Evolutionary conservation across 2,329 filamentous ascomycete genomes (phyloP).

Genomic region (Ophiostoma himal-ulmi): DNA sequence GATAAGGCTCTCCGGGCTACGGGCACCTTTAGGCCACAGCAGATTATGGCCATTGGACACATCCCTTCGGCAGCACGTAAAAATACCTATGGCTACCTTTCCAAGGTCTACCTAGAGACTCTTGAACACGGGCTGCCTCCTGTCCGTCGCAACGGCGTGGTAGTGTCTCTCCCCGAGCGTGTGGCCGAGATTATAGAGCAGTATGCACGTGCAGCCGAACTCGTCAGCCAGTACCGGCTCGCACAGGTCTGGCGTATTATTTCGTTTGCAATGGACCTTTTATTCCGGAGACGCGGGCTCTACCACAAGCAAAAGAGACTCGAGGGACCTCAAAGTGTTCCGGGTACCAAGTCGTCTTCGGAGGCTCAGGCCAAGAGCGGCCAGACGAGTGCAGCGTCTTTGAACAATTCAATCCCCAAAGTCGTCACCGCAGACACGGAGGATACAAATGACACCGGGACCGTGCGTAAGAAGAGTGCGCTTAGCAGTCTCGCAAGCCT

Average conservation of each 20-base stretch:
- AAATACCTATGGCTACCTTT: constrained; percentile 51
- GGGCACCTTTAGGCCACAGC: constrained; percentile 52
- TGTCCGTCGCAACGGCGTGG: constrained; percentile 29
- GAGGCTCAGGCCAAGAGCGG: neutral
- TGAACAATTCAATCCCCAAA: neutral
- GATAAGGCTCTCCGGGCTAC: constrained; percentile 55
- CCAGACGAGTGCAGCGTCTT: neutral
- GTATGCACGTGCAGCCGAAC: constrained; percentile 54
- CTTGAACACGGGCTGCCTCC: constrained; percentile 46
- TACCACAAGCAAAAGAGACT: constrained; percentile 51
- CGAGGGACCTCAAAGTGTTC: neutral
- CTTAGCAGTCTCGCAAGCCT: neutral
- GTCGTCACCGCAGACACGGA: neutral
- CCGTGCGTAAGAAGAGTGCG: constrained; percentile 1
- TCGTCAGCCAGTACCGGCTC: constrained; percentile 51
- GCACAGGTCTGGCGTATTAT: constrained; percentile 61
- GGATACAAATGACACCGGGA: neutral
- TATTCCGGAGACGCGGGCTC: constrained; percentile 50
- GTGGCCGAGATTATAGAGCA: constrained; percentile 48
- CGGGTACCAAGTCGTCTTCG: neutral
- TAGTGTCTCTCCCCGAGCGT: constrained; percentile 40
- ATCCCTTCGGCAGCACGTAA: constrained; percentile 48
- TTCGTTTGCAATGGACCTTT: constrained; percentile 49
- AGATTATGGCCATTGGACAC: constrained; percentile 57
- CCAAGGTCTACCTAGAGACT: constrained; percentile 51